These are phyloP conservation scores for Gremmenia infestans DNA, from an alignment of 2,329 filamentous ascomycete genomes.

Conservation along the genomic window DNA sequence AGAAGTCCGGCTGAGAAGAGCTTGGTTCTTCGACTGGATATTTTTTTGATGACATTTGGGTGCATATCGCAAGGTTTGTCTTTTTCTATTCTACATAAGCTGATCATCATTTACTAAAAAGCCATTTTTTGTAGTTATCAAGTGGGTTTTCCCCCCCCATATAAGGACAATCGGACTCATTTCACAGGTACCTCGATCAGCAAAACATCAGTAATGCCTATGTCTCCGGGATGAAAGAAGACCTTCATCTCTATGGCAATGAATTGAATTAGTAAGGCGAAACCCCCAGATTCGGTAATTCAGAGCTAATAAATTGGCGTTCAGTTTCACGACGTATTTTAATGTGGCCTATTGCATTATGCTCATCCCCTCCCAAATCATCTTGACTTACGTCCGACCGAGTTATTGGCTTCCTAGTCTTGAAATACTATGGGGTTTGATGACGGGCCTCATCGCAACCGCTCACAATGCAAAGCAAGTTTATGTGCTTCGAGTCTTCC, in stretches of 20 bases:
- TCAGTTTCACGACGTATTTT: conserved; percentile 34
- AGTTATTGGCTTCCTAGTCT: conserved; percentile 30
- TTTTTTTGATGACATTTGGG: conserved; percentile 37
- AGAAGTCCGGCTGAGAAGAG: conserved; percentile 32
- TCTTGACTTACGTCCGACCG: conserved; percentile 33
- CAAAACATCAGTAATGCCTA: conserved; percentile 26
- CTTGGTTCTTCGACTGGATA: conserved; percentile 35
- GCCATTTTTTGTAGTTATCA: conserved; percentile 29
- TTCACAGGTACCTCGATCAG: conserved; percentile 40
- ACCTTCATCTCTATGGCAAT: conserved; percentile 46
- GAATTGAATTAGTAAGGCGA: conserved; percentile 40
- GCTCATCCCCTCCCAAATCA: conserved; percentile 37
- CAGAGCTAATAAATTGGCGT: background rate
- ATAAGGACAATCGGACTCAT: conserved; percentile 24
- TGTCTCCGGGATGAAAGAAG: conserved; percentile 33
- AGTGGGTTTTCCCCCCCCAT: conserved; percentile 30
- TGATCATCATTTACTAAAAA: background rate
- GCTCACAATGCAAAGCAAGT: conserved; percentile 29
- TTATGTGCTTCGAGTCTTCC: conserved; percentile 47
- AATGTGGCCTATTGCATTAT: conserved; percentile 37
- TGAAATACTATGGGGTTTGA: conserved; percentile 11
- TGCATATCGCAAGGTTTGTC: conserved; percentile 35
- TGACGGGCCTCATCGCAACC: conserved; percentile 9
- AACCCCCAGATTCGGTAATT: background rate
- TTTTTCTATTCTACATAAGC: conserved; percentile 30